A percentile compares a stretch with the other conserved stretches of the same genome.
These are phyloP conservation scores for Primulina eburnea DNA, from an alignment of 257 asterid species.

Conservation along the genomic window DNA sequence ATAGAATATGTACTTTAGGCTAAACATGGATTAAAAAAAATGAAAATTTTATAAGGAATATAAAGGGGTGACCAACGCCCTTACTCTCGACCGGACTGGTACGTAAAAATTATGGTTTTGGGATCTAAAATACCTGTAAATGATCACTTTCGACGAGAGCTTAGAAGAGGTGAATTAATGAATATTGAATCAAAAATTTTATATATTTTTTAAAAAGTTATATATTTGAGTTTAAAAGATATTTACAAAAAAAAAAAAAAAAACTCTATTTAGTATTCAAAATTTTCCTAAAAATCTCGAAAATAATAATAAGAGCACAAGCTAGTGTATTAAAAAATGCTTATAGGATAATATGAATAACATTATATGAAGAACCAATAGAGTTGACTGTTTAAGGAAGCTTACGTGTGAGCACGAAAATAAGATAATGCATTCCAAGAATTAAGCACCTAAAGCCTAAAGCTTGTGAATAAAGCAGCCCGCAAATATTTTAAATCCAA, in stretches of 20 bases:
- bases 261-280: no score
- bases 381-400: slow-evolving; percentile 29
- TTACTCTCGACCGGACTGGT: no score
- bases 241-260: not conserved
- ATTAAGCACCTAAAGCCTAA: slow-evolving; percentile 33
- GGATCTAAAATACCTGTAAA: no score
- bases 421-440: slow-evolving; percentile 47
- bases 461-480: slow-evolving; percentile 12
- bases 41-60: no score
- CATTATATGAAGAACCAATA: slow-evolving; percentile 4
- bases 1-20: no score
- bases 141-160: not conserved
- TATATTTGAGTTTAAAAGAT: no score
- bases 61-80: no score
- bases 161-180: not conserved
- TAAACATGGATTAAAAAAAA: no score
- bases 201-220: no score
- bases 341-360: not conserved
- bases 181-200: not conserved
- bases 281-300: no score
- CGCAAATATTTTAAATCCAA: no score
- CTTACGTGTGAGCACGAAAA: slow-evolving; percentile 68
- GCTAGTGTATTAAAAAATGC: not conserved
- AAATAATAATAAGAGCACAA: not conserved
- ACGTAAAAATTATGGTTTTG: no score